Evolutionary conservation across 352 stramenopile species (phyloP).

Genomic region (Phytophthora sansomeana): DNA sequence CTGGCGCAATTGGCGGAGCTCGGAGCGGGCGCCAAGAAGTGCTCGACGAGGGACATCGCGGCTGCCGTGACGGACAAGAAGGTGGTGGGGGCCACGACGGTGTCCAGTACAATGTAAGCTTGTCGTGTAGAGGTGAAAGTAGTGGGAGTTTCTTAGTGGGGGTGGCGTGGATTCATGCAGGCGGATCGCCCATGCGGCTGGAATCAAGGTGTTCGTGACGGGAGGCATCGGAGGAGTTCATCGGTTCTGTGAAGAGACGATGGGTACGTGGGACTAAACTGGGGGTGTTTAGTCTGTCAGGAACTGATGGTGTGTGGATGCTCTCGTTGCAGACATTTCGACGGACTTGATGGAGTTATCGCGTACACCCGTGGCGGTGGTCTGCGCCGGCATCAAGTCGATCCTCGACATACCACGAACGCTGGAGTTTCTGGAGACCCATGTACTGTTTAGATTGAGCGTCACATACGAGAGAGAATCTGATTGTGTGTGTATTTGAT

Average conservation of each 20-base stretch:
- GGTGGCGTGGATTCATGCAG: slow-evolving; percentile 33
- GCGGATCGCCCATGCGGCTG: slow-evolving; percentile 92
- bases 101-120: slow-evolving; percentile 95
- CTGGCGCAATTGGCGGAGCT: slow-evolving; percentile 73
- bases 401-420: slow-evolving; percentile 98
- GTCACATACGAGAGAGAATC: neutral
- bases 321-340: slow-evolving; percentile 84
- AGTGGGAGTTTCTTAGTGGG: neutral
- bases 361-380: slow-evolving; percentile 95
- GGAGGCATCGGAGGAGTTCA: slow-evolving; percentile 98
- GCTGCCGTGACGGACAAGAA: slow-evolving; percentile 72
- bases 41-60: slow-evolving; percentile 86
- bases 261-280: slow-evolving; percentile 64
- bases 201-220: slow-evolving; percentile 98
- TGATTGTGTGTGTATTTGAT: neutral
- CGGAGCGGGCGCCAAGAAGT: slow-evolving; percentile 70
- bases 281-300: no score
- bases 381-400: slow-evolving; percentile 98
- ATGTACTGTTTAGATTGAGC: slow-evolving; percentile 43
- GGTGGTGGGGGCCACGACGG: slow-evolving; percentile 94
- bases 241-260: slow-evolving; percentile 92
- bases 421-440: slow-evolving; percentile 97
- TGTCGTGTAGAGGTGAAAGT: neutral
- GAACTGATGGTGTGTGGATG: no score
- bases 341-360: slow-evolving; percentile 97